Base-by-base conservation (phyloP, 257 asterid species). In the Lavandula angustifolia region DNA sequence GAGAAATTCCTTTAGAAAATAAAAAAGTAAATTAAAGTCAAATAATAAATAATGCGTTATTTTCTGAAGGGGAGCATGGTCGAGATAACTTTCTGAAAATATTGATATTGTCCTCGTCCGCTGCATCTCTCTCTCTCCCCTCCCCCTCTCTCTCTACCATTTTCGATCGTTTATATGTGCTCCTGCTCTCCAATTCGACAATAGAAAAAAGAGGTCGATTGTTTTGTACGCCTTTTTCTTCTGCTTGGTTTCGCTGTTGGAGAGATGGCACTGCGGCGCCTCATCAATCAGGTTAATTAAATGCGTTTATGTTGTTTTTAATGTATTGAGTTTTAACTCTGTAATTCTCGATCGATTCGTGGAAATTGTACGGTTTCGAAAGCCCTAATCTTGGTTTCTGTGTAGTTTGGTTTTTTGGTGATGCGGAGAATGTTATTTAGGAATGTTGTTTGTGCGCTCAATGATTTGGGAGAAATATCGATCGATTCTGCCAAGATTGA, bases 221-320 rank as follows among this genome's bases (percentile, higher is more conserved):
- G 41, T 38, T 16, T 18, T 3, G 6, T 64, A 6, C 18, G 5
- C 46, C 3, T 40, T 40, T 40, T 49, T n/a, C 13, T 66, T 27
- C 16, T 42, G 47, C 5, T 9, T 32, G 11, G 7, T n/a, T 32
- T 22, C 53, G 33, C 13, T 49, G 27, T 59, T 38, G 62, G n/a
- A 8, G 13, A 5, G 35, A 71, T 71, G 76, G 53, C 38, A 18
- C 40, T 57, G 17, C 38, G 71, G 71, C 76, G 67, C 42, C 76
- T 72, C 63, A 46, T 72, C 67, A 32, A 11, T 64, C 68, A 72
- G 64, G 68, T 72, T 10, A 27, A 64, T 40, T 47, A 17, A 22
- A 17, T 7, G 16, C 10, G 3, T 10, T 6, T 31, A 10, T n/a
- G n/a, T 12, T 2, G 31, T 9, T 57, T 56, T 48, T 40, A 0